phyloP scores from a whole-genome alignment of 2,329 filamentous ascomycete genomes.

The Chrysosphaeria jannelii region DNA sequence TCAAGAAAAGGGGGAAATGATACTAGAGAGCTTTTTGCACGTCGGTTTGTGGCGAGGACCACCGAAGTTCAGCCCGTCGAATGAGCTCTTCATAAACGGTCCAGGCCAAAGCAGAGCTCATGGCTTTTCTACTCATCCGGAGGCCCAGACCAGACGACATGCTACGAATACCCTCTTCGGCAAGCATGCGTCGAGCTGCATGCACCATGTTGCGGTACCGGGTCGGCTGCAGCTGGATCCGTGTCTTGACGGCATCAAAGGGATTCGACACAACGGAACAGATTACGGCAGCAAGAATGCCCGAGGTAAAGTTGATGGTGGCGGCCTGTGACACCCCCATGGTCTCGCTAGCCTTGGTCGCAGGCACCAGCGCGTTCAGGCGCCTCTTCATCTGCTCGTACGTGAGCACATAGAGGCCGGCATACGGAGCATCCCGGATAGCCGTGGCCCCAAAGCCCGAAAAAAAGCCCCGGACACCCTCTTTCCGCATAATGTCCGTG shows the following conservation, averaged over 20 bases:
- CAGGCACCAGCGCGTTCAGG: conserved; percentile 17
- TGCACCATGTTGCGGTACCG: conserved; percentile 60
- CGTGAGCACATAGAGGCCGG: conserved; percentile 75
- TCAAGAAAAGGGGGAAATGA: no score
- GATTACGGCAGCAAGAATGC: conserved; percentile 46
- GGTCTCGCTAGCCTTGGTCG: background rate
- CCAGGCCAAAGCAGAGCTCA: conserved; percentile 90
- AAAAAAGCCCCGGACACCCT: conserved; percentile 67
- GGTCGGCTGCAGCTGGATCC: conserved; percentile 66
- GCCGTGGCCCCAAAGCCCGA: conserved; percentile 83
- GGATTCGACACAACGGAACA: conserved; percentile 84
- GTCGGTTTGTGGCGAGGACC: no score
- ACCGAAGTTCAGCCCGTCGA: conserved; percentile 24
- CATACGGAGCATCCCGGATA: conserved; percentile 83
- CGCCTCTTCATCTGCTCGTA: conserved; percentile 60
- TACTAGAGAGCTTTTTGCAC: no score
- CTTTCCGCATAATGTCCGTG: conserved; percentile 38
- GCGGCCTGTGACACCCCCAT: conserved; percentile 18
- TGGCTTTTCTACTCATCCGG: conserved; percentile 66
- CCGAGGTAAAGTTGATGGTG: conserved; percentile 62
- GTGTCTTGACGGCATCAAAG: conserved; percentile 87
- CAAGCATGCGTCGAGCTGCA: conserved; percentile 47
- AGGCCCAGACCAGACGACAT: conserved; percentile 67
- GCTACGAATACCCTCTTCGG: conserved; percentile 49
- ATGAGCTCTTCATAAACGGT: conserved; percentile 89